Conservation (phyloP, 2,329 filamentous ascomycete genomes). For the Trichoderma semiorbis region DNA sequence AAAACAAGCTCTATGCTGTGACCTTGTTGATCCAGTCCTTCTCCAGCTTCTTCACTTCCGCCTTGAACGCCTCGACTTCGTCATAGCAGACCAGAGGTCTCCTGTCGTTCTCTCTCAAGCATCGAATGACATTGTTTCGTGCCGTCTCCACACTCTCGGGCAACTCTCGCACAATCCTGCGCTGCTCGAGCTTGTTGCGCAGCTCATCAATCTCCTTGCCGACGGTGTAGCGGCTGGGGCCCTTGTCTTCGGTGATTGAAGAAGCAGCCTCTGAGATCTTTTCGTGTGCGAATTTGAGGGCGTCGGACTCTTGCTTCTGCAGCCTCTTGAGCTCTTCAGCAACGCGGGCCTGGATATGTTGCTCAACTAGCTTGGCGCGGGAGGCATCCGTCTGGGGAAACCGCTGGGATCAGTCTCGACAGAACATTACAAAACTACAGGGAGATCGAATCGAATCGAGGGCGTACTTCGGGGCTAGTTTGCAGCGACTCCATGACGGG, state of each 20-base stretch:
- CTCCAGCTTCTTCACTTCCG: slow-evolving; percentile 82
- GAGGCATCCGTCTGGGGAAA: slow-evolving; percentile 76
- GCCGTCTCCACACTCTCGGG: slow-evolving; percentile 72
- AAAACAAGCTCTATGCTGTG: slow-evolving; percentile 41
- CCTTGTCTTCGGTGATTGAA: slow-evolving; percentile 43
- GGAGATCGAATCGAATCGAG: background rate
- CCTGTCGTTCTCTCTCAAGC: slow-evolving; percentile 78
- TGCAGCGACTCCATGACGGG: slow-evolving; percentile 80
- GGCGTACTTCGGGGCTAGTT: slow-evolving; percentile 74
- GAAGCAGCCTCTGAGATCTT: slow-evolving; percentile 61
- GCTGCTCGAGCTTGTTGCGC: slow-evolving; percentile 56
- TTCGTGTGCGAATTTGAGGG: slow-evolving; percentile 66
- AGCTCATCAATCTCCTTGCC: slow-evolving; percentile 58
- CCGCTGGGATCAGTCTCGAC: background rate
- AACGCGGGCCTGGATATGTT: slow-evolving; percentile 84
- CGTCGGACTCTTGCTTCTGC: slow-evolving; percentile 64
- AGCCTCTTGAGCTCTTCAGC: slow-evolving; percentile 79
- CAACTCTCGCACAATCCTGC: slow-evolving; percentile 63
- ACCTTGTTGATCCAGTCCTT: slow-evolving; percentile 84
- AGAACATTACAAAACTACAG: background rate
- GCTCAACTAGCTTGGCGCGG: slow-evolving; percentile 76
- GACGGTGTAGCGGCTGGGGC: slow-evolving; percentile 45
- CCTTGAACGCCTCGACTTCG: slow-evolving; percentile 88
- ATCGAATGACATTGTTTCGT: slow-evolving; percentile 72
- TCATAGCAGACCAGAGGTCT: slow-evolving; percentile 91